Percentiles rank a stretch among this genome's conserved stretches.
Conservation (phyloP, 371 early-diverging fungal genomes). For the Blakeslea trispora region DNA sequence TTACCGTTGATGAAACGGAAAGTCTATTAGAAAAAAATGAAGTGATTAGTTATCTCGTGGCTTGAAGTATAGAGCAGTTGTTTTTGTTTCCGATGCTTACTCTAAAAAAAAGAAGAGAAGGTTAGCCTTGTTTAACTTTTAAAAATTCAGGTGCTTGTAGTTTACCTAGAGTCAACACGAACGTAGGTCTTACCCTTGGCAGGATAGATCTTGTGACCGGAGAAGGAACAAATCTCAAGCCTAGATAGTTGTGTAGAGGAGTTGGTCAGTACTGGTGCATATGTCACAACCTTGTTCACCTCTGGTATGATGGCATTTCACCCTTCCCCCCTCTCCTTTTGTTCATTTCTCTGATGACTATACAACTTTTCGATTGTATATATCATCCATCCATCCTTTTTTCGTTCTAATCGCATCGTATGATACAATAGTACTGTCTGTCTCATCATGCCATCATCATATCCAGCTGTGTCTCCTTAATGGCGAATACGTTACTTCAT, state of each 20-base stretch:
- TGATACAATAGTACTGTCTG: too few relatives aligned
- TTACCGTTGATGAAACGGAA: slow-evolving; percentile 97
- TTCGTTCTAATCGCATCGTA: too few relatives aligned
- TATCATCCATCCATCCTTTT: slow-evolving; percentile 4
- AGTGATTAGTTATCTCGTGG: not conserved
- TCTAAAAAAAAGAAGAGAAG: slow-evolving; percentile 8
- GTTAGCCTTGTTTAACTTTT: not conserved
- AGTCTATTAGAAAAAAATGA: slow-evolving; percentile 48
- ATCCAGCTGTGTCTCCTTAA: not conserved
- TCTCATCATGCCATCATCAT: too few relatives aligned
- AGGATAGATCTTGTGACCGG: slow-evolving; percentile 98
- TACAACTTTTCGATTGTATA: slow-evolving; percentile 1
- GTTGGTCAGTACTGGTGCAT: not conserved
- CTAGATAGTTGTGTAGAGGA: slow-evolving; percentile 44
- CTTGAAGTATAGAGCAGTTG: too few relatives aligned
- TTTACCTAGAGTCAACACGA: slow-evolving; percentile 83
- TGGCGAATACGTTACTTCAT: slow-evolving; percentile 34
- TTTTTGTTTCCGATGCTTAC: slow-evolving; percentile 15
- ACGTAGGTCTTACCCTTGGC: slow-evolving; percentile 95
- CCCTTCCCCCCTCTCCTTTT: too few relatives aligned
- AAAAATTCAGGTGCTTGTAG: not conserved
- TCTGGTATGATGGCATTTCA: too few relatives aligned
- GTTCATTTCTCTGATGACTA: too few relatives aligned
- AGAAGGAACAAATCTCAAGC: slow-evolving; percentile 93
- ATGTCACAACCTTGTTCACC: too few relatives aligned